Evolutionary conservation across 2,329 filamentous ascomycete genomes (phyloP), one percentile per base, ranked within the genome.

Genomic region (Aspergillus sp.): DNA sequence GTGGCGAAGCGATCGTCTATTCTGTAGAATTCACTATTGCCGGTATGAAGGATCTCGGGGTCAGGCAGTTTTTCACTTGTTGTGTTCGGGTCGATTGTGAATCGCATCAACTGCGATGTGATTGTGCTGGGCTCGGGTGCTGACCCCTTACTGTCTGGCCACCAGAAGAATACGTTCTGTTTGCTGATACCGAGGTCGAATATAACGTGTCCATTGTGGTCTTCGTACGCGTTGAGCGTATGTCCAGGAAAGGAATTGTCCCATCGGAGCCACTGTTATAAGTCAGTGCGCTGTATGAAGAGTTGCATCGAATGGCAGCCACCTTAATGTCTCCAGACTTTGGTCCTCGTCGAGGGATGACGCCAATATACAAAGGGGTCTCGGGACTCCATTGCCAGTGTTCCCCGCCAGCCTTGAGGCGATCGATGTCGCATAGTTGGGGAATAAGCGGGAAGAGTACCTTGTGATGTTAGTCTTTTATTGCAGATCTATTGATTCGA

Each of bases 1-100:
- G 74, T 63, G 68, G 72, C 4, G 58, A 76, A 79, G 1, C 80
- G 77, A 63, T 83, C 80, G 62, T 83, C 80, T 59, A 82, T 81
- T 10, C 81, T 76, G 6, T 78, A 80, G 70, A 83, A 83, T 67
- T 83, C 80, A n/a, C 77, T 78, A 61, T 81, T 82, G 12, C 71
- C 58, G n/a, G 54, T 5, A 0, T 66, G 60, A 2, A 74, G 49
- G 30, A 70, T 56, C 41, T 69, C 39, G 0, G 41, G 64, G 36
- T 50, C 63, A 36, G 65, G 49, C 1, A 78, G 6, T 21, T 60
- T 25, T 69, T 64, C 21, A 74, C 62, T 8, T 69, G 21, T 4
- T 60, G 32, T 3, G 69, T 57, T 2, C 48, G 72, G 68, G 52
- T 76, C 62, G 53, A 75, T 53, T 3, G 61, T 70, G 50, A 74